Evolutionary conservation across 208 protist genomes (phyloP).

Genomic region (Kentomonas sorsogonicus): DNA sequence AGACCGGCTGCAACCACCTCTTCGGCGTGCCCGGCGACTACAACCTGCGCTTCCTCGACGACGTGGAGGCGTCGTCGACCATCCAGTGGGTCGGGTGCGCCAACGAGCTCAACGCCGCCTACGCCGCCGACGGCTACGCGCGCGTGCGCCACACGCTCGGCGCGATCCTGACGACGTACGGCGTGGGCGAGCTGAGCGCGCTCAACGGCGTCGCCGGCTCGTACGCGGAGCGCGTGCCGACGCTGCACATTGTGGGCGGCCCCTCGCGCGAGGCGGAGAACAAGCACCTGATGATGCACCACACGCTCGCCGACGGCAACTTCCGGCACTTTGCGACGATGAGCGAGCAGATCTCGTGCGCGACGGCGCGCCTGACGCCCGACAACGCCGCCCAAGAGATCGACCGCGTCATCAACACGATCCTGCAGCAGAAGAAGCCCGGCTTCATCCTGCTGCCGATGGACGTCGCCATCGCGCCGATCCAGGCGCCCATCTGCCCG

Average conservation of each 20-base stretch:
- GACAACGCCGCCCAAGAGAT: slow-evolving; percentile 27
- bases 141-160: slow-evolving; percentile 39
- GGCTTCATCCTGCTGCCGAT: slow-evolving; percentile 30
- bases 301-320: slow-evolving; percentile 29
- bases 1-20: slow-evolving; percentile 27
- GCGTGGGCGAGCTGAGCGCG: slow-evolving; percentile 43
- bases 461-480: slow-evolving; percentile 16
- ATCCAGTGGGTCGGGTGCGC: slow-evolving; percentile 43
- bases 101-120: slow-evolving; percentile 52
- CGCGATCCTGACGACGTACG: slow-evolving; percentile 44
- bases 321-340: slow-evolving; percentile 26
- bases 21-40: slow-evolving; percentile 51
- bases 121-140: slow-evolving; percentile 41
- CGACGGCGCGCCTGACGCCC: slow-evolving; percentile 4
- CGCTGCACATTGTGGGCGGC: slow-evolving; percentile 35
- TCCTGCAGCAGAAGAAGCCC: slow-evolving; percentile 22
- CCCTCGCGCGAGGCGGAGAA: slow-evolving; percentile 20
- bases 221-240: slow-evolving; percentile 25
- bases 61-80: slow-evolving; percentile 23
- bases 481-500: slow-evolving; percentile 9
- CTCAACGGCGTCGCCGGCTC: slow-evolving; percentile 35
- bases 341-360: slow-evolving; percentile 23
- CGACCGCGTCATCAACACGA: slow-evolving; percentile 21
- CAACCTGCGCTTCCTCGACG: slow-evolving; percentile 45
- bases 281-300: slow-evolving; percentile 21